Conservation (phyloP, 2,329 filamentous ascomycete genomes). For the Bisporella sp. region DNA sequence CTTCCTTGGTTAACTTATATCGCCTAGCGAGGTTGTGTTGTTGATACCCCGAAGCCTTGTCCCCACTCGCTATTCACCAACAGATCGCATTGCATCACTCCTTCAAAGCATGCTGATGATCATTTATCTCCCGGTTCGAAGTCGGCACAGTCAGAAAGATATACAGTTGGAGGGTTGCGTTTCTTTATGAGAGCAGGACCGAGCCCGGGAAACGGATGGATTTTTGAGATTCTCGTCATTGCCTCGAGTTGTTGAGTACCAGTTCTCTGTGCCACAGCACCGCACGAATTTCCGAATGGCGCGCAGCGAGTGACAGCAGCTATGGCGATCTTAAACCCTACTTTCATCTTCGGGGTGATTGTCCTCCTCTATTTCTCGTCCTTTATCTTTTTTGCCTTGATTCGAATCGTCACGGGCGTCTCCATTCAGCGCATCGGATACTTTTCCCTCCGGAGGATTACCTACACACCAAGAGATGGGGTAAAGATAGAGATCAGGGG, state of each 20-base stretch:
- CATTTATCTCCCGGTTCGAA: too few species aligned
- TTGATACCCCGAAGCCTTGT: too few species aligned
- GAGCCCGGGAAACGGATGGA: neutral
- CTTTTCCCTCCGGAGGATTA: constrained; percentile 82
- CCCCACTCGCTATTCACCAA: too few species aligned
- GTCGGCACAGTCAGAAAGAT: too few species aligned
- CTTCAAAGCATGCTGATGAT: too few species aligned
- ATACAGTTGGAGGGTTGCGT: too few species aligned
- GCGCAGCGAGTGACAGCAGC: constrained; percentile 11
- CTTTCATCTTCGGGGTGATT: constrained; percentile 79
- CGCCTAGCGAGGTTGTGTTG: too few species aligned
- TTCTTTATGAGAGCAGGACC: too few species aligned
- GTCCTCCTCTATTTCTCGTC: constrained; percentile 84
- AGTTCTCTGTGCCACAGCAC: neutral
- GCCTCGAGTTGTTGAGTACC: too few species aligned
- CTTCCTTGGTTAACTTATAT: too few species aligned
- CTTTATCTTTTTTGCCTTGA: constrained; percentile 86
- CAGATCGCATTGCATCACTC: too few species aligned
- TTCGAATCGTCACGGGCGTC: constrained; percentile 86
- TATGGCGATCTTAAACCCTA: constrained; percentile 64
- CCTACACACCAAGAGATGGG: constrained; percentile 84
- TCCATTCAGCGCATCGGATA: constrained; percentile 96
- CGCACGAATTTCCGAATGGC: constrained; percentile 14
- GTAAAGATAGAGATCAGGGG: constrained; percentile 84
- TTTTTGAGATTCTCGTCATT: neutral